Evolutionary conservation across 2,329 filamentous ascomycete genomes (phyloP).

Genomic region (Aureobasidium sp.): DNA sequence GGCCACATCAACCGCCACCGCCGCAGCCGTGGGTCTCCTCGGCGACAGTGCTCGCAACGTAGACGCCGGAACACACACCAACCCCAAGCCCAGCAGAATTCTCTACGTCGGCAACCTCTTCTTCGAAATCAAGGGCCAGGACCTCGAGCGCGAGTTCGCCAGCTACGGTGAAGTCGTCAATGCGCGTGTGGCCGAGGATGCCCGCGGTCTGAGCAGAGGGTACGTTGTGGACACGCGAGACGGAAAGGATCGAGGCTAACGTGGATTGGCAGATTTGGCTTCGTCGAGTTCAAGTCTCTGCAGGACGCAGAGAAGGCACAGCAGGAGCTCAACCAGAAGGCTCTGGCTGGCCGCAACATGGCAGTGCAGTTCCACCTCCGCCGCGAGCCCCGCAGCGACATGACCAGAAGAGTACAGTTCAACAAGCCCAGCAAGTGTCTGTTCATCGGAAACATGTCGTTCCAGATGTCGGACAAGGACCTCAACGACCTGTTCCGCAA

Average conservation of each 20-base stretch:
- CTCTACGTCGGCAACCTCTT: constrained; percentile 62
- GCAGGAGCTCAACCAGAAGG: constrained; percentile 47
- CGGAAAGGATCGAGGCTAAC: background rate
- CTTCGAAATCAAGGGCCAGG: constrained; percentile 56
- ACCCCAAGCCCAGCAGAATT: constrained; percentile 31
- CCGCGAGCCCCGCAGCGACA: constrained; percentile 17
- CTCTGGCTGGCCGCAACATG: constrained; percentile 56
- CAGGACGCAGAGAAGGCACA: constrained; percentile 49
- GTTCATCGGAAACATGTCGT: constrained; percentile 80
- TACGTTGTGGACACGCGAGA: constrained; percentile 28
- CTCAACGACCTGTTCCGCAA: constrained; percentile 68
- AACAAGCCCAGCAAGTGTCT: constrained; percentile 52
- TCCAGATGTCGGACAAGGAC: constrained; percentile 75
- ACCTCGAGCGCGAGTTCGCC: constrained; percentile 51
- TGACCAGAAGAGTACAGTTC: background rate
- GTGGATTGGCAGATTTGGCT: constrained; percentile 48
- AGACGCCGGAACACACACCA: constrained; percentile 16
- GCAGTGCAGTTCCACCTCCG: constrained; percentile 50
- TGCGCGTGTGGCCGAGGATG: constrained; percentile 50
- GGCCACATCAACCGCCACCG: constrained; percentile 13
- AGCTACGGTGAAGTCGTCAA: constrained; percentile 48
- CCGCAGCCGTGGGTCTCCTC: constrained; percentile 17
- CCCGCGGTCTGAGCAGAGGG: constrained; percentile 60
- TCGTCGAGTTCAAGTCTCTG: constrained; percentile 49
- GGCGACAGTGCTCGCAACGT: constrained; percentile 18